Evolutionary conservation across 2,329 filamentous ascomycete species (phyloP), one percentile per base, ranked within the genome.

Genomic region (Calonectria leucothoes): DNA sequence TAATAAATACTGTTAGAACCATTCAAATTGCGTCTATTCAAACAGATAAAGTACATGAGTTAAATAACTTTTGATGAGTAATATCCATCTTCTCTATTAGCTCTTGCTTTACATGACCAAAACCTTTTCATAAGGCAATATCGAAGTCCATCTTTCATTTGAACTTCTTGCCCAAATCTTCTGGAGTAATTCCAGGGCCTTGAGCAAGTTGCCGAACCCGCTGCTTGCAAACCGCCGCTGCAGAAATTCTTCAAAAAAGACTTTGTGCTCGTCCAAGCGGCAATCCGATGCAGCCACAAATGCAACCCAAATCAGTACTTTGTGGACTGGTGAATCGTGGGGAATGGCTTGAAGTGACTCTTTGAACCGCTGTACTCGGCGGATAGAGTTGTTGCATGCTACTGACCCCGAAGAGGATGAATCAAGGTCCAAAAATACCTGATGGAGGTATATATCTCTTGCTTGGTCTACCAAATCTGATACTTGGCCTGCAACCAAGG

Each of bases 401-500:
- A 61, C 12, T 0, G 72, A 70, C 0, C 73, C 64, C 0, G 75
- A 27, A 1, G 74, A 77, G 8, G 74, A 78, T 0, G 68, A 65
- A 6, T 77, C 73, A 11, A 73, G 74, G 11, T 79, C 78, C 1
- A 75, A 74, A 0, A 76, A 23, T 5, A 78, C 93, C 83, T 96
- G 94, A 78, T 98, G 95, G 1, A 98, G 87, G 81, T 94, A 97
- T 63, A 98, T 97, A 2, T 93, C 91, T 4, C 94, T 93, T 0
- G 95, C 94, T 81, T 98, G 95, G 1, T 98, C 91, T 78, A 94
- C 94, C 86, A 98, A 93, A 75, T 97, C 96, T 55, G 92, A 88
- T 78, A 97, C 90, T 57, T 95, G 93, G 1, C 92, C 92, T 76
- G 93, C 93, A 2, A 94, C 91, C 1, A 97, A 85, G 6, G 92